Evolutionary conservation across 2,329 filamentous ascomycete genomes (phyloP), one percentile per base, ranked within the genome.

Genomic region (Alternaria ventricosa): DNA sequence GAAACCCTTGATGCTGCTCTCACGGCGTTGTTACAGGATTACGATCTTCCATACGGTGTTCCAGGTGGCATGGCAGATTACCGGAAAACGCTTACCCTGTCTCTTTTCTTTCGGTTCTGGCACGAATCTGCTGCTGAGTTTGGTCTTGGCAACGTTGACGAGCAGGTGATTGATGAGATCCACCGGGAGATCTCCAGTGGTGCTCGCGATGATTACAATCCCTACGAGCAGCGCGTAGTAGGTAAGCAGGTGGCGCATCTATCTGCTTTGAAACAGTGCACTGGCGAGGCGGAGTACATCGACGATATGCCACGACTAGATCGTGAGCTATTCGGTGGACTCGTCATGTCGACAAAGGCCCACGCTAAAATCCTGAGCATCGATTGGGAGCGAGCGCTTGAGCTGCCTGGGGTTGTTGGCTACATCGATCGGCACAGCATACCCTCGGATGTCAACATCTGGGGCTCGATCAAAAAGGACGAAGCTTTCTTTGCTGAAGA

Each of bases 81-180:
- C 76, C 87, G 95, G 28, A 96, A 94, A 77, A 92, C 94, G 1
- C 83, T 98, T 11, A 94, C 95, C 0, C 83, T 97, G 55, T 92
- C 94, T 1, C 94, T 98, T 82, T 98, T 98, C 81, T 97, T 97
- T 80, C 89, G 93, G n/a, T 98, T 97, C 80, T 97, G 97, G 79
- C 92, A 98, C 73, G 94, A 98, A 62, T 87, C 94, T 0, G 84
- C 97, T 36, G 86, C 88, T 0, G 86, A 86, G 15, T 79, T 96
- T 1, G 83, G 72, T 82, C 43, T 86, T 10, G 78, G 82, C 2
- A 83, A 86, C 9, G 75, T 89, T 30, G 93, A 97, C 72, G 82
- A 85, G 54, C 89, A 96, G 68, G 92, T 89, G 1, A 86, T 95
- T 25, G 86, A 88, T 2, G 95, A 97, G 75, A 91, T 98, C 49